phyloP scores from a whole-genome alignment of 306 rosid genomes.

The Quercus parvula region DNA sequence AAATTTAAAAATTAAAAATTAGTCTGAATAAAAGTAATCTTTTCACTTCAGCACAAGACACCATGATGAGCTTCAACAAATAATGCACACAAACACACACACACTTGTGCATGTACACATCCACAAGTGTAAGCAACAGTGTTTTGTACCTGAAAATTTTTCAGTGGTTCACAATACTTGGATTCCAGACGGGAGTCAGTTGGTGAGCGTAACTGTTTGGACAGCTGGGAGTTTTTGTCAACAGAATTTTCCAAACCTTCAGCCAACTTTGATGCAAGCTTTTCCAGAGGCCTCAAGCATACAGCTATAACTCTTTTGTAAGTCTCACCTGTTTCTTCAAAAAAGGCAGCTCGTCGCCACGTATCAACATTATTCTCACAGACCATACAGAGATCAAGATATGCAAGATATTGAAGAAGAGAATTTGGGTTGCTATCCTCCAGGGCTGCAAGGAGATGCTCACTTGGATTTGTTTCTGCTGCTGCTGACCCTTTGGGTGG shows the following conservation, averaged over 20 bases:
- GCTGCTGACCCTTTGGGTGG: conserved; percentile 99
- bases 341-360: conserved; percentile 97
- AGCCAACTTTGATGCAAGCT: conserved; percentile 58
- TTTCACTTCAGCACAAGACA: background rate
- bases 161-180: conserved; percentile 49
- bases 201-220: conserved; percentile 69
- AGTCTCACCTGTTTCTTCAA: conserved; percentile 91
- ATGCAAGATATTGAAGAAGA: conserved; percentile 88
- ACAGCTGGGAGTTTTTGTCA: conserved; percentile 53
- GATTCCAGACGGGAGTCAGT: conserved; percentile 49
- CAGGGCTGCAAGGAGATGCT: conserved; percentile 85
- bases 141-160: conserved; percentile 66
- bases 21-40: background rate
- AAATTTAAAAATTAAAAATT: background rate
- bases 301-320: conserved; percentile 79
- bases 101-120: background rate
- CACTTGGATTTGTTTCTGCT: conserved; percentile 95
- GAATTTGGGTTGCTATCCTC: conserved; percentile 79
- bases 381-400: conserved; percentile 93
- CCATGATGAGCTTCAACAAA: background rate
- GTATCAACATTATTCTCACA: conserved; percentile 88
- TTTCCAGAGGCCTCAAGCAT: conserved; percentile 80
- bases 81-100: background rate
- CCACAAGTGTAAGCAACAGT: background rate
- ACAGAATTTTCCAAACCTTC: conserved; percentile 57